Evolutionary conservation across 2,329 filamentous ascomycete genomes (phyloP), one percentile per base, ranked within the genome.

Genomic region (Alternaria ethzedia): DNA sequence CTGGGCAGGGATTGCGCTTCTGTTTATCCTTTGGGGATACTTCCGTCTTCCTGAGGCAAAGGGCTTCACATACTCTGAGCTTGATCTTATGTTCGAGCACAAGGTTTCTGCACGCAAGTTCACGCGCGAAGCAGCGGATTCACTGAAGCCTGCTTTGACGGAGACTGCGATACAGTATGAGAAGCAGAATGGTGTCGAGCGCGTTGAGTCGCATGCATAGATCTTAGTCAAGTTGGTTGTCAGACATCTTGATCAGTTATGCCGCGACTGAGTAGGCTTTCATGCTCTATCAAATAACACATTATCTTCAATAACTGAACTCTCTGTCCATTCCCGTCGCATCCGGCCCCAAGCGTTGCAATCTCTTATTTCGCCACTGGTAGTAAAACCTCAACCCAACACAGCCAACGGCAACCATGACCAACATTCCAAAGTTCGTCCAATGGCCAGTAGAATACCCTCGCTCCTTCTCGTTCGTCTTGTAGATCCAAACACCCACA

Each of bases 401-500:
- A 55, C 61, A 63, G 2, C 61, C 61, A 11, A 63, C 32, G 28
- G 57, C 45, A 11, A 63, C 61, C 61, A 63, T 60, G 12, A 63
- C 21, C 20, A 60, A 36, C 61, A 63, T 63, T 12, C 32, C 58
- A 44, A 60, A 60, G n/a, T 56, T 60, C 4, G 51, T 55, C 57
- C 88, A 91, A 73, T 92, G 90, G 0, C 90, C 90, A 0, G 89
- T 92, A 0, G 89, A 89, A 74, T 91, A 92, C 0, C 90, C 90
- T 10, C 69, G 79, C 21, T 80, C 76, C 17, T 84, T 85, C 76
- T 93, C 89, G 11, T 86, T 80, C 1, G 86, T 83, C 72, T 90
- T 90, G 79, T 92, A 92, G 65, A 91, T 92, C 89, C 89, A 93
- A 1, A 91, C 89, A 0, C 90, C 90, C 0, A 88, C 86, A 44